Conservation (phyloP, 352 stramenopile genomes). For the Globisporangium alternatum region DNA sequence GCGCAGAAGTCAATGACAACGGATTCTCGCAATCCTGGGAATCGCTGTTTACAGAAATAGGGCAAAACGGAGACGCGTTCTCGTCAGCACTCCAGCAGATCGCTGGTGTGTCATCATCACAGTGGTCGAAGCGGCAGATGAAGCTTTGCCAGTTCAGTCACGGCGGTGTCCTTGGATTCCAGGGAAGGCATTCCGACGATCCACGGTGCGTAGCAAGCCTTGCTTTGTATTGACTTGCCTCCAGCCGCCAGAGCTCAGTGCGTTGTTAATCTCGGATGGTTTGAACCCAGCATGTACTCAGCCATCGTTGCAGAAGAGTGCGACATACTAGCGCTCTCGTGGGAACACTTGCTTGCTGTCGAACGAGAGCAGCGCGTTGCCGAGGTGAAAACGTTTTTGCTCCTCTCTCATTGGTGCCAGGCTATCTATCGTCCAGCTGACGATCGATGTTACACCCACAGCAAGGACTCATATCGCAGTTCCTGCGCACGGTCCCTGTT, state of each 20-base stretch:
- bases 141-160: constrained; percentile 8
- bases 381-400: constrained; percentile 18
- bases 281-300: constrained; percentile 22
- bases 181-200: constrained; percentile 3
- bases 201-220: constrained; percentile 4
- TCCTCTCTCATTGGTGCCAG: too few species aligned
- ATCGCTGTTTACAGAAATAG: neutral
- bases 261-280: neutral
- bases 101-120: neutral
- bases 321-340: constrained; percentile 31
- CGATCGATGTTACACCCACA: constrained; percentile 3
- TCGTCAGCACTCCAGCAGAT: neutral
- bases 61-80: neutral
- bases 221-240: too few species aligned
- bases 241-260: too few species aligned
- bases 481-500: constrained; percentile 36
- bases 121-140: constrained; percentile 14
- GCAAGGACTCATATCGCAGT: constrained; percentile 29
- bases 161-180: constrained; percentile 9
- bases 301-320: constrained; percentile 21
- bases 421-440: neutral
- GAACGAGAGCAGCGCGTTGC: constrained; percentile 27
- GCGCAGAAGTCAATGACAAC: neutral
- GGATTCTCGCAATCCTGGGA: constrained; percentile 1
- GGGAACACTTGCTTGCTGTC: constrained; percentile 26